A percentile compares a stretch with the other conserved stretches of the same genome.
Evolutionary conservation across 2,329 filamentous ascomycete genomes (phyloP).

Genomic region (Metarhizium rileyi): DNA sequence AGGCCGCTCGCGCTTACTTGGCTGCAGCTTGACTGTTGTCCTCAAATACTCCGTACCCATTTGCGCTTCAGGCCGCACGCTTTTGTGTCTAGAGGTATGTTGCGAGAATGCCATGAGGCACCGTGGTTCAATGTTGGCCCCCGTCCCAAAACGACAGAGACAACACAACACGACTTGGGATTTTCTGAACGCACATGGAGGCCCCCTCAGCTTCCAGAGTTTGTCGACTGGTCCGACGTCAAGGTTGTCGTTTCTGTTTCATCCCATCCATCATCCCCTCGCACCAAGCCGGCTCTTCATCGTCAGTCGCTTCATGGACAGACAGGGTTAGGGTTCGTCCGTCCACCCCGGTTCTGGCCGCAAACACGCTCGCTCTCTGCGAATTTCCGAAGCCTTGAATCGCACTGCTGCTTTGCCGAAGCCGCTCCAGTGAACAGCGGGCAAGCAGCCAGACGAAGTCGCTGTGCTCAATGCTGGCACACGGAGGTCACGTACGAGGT

Average conservation of each 20-base stretch:
- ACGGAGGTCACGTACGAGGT: not conserved
- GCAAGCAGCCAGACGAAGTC: not conserved
- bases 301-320: not conserved
- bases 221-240: not conserved
- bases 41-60: too few species aligned
- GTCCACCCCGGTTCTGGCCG: not conserved
- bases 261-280: not conserved
- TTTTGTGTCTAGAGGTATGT: too few species aligned
- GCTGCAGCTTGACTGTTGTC: too few species aligned
- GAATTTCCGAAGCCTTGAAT: not conserved
- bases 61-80: too few species aligned
- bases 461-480: not conserved
- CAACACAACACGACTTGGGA: too few species aligned
- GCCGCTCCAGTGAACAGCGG: not conserved
- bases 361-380: not conserved
- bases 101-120: too few species aligned
- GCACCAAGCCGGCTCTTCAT: not conserved
- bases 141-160: not conserved
- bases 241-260: not conserved
- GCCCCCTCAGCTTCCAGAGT: not conserved
- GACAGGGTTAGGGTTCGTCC: too few species aligned
- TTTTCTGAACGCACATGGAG: not conserved
- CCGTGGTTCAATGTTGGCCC: too few species aligned
- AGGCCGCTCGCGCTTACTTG: too few species aligned
- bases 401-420: not conserved